Evolutionary conservation across 129 eudicot genomes (phyloP).

Genomic region (Artemisia annua): DNA sequence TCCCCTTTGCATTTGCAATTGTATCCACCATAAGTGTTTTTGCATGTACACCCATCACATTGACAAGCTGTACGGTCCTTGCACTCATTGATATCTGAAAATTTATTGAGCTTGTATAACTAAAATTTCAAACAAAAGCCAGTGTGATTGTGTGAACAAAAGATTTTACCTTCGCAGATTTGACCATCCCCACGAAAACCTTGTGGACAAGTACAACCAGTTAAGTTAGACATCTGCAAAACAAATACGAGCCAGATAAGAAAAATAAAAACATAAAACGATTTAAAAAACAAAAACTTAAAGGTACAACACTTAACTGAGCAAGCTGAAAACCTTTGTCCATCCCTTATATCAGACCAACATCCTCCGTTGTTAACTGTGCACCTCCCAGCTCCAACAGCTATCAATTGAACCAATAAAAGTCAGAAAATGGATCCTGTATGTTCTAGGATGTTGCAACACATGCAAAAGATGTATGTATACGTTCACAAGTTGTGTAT

Average conservation of each 20-base stretch:
- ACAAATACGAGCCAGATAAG: background rate
- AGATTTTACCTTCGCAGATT: conserved; percentile 61
- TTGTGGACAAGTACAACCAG: conserved; percentile 82
- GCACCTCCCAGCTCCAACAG: conserved; percentile 91
- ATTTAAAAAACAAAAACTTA: background rate
- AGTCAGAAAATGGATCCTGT: background rate
- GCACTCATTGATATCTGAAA: conserved; percentile 75
- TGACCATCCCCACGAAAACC: conserved; percentile 88
- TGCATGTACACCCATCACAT: conserved; percentile 82
- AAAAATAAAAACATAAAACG: background rate
- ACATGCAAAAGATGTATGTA: background rate
- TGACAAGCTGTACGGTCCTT: conserved; percentile 58
- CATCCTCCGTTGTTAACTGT: conserved; percentile 81
- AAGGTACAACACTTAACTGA: conserved; percentile 45
- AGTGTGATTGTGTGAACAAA: background rate
- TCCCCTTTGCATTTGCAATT: conserved; percentile 79
- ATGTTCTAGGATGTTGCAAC: background rate
- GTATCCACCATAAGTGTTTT: conserved; percentile 82
- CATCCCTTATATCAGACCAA: conserved; percentile 73
- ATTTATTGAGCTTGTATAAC: background rate
- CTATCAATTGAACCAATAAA: conserved; percentile 41
- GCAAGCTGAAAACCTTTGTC: conserved; percentile 75
- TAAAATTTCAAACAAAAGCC: conserved; percentile 10
- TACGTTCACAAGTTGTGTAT: conserved; percentile 79
- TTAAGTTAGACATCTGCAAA: conserved; percentile 53